Conservation (phyloP, 1,284 basidiomycete genomes). For the Ceratobasidium papillatum region DNA sequence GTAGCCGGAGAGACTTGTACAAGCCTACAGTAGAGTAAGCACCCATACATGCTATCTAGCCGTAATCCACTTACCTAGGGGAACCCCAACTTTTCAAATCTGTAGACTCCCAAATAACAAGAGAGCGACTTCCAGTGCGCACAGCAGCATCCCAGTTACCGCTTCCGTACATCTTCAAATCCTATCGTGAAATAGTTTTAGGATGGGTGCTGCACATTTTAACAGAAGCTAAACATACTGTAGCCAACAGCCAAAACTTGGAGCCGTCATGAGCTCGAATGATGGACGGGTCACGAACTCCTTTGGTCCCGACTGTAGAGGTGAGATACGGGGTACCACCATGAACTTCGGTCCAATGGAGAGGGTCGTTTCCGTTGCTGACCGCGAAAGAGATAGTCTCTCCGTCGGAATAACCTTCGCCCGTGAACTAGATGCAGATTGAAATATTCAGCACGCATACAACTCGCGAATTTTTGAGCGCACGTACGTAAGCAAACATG, state of each 20-base stretch:
- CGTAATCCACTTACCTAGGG: conserved; percentile 1
- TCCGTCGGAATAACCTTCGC: conserved; percentile 31
- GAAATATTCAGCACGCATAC: neutral
- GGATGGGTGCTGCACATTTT: neutral
- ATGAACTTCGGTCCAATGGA: conserved; percentile 36
- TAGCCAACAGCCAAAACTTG: conserved; percentile 34
- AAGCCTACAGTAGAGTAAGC: conserved; percentile 5
- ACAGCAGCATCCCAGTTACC: conserved; percentile 35
- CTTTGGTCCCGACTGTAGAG: conserved; percentile 30
- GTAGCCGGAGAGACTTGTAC: conserved; percentile 35
- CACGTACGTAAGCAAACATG: conserved; percentile 38
- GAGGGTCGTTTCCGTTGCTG: conserved; percentile 33
- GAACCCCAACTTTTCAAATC: conserved; percentile 34
- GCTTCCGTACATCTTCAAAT: conserved; percentile 34
- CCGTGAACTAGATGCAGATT: conserved; percentile 3
- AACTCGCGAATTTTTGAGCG: neutral
- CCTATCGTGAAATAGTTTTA: neutral
- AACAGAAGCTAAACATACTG: neutral
- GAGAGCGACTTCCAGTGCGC: conserved; percentile 29
- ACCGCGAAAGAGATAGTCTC: conserved; percentile 38
- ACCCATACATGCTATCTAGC: neutral
- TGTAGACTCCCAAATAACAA: conserved; percentile 39
- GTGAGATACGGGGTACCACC: conserved; percentile 31
- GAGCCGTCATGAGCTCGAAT: conserved; percentile 35
- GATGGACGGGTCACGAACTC: conserved; percentile 34